Evolutionary conservation across 371 early-diverging fungal genomes (phyloP).

Genomic region (Haplosporangium sp.): DNA sequence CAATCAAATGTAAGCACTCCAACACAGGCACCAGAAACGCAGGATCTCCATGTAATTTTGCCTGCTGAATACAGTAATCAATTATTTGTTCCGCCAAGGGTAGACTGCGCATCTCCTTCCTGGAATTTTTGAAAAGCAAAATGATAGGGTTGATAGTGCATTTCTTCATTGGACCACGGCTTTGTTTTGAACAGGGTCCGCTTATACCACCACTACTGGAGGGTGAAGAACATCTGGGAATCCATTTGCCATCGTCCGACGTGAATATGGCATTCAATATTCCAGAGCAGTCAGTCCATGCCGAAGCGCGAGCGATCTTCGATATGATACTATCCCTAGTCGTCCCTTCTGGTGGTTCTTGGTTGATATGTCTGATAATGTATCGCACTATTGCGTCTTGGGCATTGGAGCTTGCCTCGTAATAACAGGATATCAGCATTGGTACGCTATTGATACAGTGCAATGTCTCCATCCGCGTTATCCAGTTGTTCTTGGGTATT

Average conservation of each 20-base stretch:
- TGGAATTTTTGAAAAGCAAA: constrained; percentile 7
- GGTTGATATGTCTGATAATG: constrained; percentile 16
- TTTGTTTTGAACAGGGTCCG: neutral
- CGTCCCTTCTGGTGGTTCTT: constrained; percentile 12
- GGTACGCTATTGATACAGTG: constrained; percentile 28
- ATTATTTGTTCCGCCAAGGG: constrained; percentile 19
- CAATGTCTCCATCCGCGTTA: constrained; percentile 9
- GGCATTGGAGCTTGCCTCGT: constrained; percentile 9
- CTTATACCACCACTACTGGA: neutral
- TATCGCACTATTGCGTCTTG: constrained; percentile 27
- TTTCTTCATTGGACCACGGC: neutral
- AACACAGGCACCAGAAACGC: constrained; percentile 13
- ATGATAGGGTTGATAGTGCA: neutral
- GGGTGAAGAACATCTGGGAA: constrained; percentile 6
- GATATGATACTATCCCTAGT: constrained; percentile 8
- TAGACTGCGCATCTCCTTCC: constrained; percentile 16
- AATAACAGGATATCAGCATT: constrained; percentile 10
- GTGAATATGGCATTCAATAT: constrained; percentile 5
- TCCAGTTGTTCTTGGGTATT: constrained; percentile 24
- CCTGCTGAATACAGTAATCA: constrained; percentile 26
- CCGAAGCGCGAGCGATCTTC: constrained; percentile 13
- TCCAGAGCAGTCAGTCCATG: constrained; percentile 6
- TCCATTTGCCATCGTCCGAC: constrained; percentile 22
- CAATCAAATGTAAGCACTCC: constrained; percentile 10
- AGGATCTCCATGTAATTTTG: constrained; percentile 18